These are phyloP conservation scores for Fraxinus cuspidata DNA, from an alignment of 257 asterid genomes.

Conservation along the genomic window DNA sequence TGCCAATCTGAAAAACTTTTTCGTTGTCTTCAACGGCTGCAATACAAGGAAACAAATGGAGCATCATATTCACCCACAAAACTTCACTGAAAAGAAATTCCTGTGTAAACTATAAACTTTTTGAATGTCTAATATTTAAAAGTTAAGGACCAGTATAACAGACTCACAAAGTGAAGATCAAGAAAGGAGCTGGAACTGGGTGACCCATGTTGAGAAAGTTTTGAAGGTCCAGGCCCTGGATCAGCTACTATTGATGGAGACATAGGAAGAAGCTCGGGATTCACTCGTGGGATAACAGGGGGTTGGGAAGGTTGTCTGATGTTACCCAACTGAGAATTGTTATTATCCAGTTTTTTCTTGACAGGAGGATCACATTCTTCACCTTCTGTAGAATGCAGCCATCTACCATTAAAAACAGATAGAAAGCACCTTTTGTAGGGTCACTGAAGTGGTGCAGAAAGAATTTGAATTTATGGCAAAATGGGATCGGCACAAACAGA, in stretches of 20 bases:
- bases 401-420: too few species aligned
- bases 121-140: slow-evolving; percentile 10
- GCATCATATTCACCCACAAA: slow-evolving; percentile 24
- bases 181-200: slow-evolving; percentile 68
- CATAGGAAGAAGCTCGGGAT: slow-evolving; percentile 60
- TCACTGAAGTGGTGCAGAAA: too few species aligned
- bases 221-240: slow-evolving; percentile 91
- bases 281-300: slow-evolving; percentile 88
- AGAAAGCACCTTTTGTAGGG: too few species aligned
- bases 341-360: too few species aligned
- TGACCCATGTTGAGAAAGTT: slow-evolving; percentile 52
- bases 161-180: slow-evolving; percentile 91
- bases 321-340: slow-evolving; percentile 19
- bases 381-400: too few species aligned
- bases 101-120: slow-evolving; percentile 2
- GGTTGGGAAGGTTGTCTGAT: slow-evolving; percentile 90
- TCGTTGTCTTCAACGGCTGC: slow-evolving; percentile 72
- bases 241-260: slow-evolving; percentile 92
- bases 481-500: too few species aligned
- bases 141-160: slow-evolving; percentile 23
- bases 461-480: too few species aligned
- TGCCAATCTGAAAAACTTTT: too few species aligned
- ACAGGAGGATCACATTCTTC: too few species aligned
- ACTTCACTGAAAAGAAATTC: slow-evolving; percentile 16
- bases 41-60: slow-evolving; percentile 24